phyloP scores from a whole-genome alignment of 2,329 filamentous ascomycete species.

The Neurospora sp. region DNA sequence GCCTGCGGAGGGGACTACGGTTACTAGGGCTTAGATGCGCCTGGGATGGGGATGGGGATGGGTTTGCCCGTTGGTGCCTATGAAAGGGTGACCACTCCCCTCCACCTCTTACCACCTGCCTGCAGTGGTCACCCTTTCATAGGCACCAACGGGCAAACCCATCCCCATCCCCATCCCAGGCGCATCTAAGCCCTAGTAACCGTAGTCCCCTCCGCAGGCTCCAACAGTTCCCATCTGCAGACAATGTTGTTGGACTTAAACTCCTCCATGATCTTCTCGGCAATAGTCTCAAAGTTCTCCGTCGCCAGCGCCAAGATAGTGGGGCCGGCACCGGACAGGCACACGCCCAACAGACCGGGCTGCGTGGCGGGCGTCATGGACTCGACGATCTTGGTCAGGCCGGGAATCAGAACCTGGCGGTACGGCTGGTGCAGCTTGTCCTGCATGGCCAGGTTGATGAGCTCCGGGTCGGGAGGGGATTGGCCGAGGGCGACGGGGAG shows the following conservation, averaged over 20 bases:
- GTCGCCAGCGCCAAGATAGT: slow-evolving; percentile 92
- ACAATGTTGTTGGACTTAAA: slow-evolving; percentile 66
- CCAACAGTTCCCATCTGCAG: slow-evolving; percentile 79
- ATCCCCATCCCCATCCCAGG: not conserved
- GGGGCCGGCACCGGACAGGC: slow-evolving; percentile 86
- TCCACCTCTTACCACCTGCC: slow-evolving; percentile 2
- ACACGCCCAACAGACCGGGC: slow-evolving; percentile 84
- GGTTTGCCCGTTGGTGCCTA: too few species aligned
- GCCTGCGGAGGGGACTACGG: too few species aligned
- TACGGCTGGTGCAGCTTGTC: slow-evolving; percentile 98
- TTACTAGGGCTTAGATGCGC: too few species aligned
- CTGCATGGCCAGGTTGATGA: slow-evolving; percentile 97
- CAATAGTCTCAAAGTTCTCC: slow-evolving; percentile 79
- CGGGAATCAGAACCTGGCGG: slow-evolving; percentile 82
- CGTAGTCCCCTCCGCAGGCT: slow-evolving; percentile 68
- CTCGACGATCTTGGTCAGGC: slow-evolving; percentile 80
- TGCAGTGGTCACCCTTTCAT: not conserved
- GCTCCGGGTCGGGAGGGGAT: slow-evolving; percentile 80
- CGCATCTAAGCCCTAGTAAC: slow-evolving; percentile 26
- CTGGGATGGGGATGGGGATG: too few species aligned
- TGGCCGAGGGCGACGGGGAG: slow-evolving; percentile 82
- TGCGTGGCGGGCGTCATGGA: slow-evolving; percentile 84
- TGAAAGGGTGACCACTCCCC: slow-evolving; percentile 4
- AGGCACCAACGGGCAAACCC: slow-evolving; percentile 2
- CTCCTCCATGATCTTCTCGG: slow-evolving; percentile 62